Conservation (phyloP, 441 rosid species). For the Populus hybrid region DNA sequence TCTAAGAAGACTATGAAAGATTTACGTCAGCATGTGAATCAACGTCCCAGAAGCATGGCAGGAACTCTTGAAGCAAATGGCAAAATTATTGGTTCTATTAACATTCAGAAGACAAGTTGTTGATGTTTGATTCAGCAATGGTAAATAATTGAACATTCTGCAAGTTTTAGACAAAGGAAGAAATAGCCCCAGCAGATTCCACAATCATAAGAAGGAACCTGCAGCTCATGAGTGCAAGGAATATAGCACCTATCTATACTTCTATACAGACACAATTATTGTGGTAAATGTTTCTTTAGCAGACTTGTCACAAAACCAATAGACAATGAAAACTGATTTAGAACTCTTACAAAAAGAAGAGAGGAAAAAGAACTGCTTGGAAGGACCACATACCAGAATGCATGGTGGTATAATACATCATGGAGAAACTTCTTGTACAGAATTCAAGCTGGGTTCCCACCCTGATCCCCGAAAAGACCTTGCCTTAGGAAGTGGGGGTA, state of each 20-base stretch:
- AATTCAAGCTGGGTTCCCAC: slow-evolving; percentile 61
- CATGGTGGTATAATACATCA: slow-evolving; percentile 15
- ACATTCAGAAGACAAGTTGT: background rate
- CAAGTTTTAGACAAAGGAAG: background rate
- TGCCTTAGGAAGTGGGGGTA: slow-evolving; percentile 47
- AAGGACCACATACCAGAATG: slow-evolving; percentile 16
- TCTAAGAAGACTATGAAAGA: background rate
- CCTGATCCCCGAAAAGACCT: slow-evolving; percentile 17
- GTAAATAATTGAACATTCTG: background rate
- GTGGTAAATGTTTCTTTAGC: background rate
- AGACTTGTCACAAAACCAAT: slow-evolving; percentile 7
- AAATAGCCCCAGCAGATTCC: background rate
- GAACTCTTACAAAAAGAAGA: background rate
- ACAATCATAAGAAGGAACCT: background rate
- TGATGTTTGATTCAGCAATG: background rate
- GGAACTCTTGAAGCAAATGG: background rate
- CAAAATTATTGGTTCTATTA: background rate
- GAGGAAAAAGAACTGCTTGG: background rate
- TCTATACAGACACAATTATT: slow-evolving; percentile 5
- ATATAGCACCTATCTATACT: background rate
- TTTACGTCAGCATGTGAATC: background rate
- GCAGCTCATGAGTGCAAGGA: background rate
- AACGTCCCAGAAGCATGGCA: background rate
- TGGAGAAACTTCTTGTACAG: slow-evolving; percentile 58
- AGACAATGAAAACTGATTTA: slow-evolving; percentile 4